Base-by-base conservation (phyloP, 352 stramenopile genomes). In the Phytopythium montanum region DNA sequence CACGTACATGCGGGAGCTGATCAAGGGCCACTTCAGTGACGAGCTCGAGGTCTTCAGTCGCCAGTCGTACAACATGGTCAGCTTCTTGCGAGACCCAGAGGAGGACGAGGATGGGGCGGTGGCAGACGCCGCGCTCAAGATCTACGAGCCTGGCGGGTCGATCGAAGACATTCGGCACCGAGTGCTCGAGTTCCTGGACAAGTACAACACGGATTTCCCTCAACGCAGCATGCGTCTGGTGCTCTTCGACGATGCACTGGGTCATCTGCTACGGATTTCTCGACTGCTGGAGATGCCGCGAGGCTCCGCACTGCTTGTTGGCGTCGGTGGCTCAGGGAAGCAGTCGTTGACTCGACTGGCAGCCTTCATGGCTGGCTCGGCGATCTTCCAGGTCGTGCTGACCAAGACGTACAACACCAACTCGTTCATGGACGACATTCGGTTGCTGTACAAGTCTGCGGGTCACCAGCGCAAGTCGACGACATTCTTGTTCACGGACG, bases 351-450 rank as follows among this genome's bases (percentile, higher is more conserved):
- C 97, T 10, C 82, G 95, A 3, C 77, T 99, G 2, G 95, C 96
- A 29, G 87, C 94, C 19, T 99, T 98, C 67, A 99, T 99, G 72
- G 95, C 92, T 12, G 89, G 94, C 36, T 96, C 94, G 1, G 85
- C 76, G n/a, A 98, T 98, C 65, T 99, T 99, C 69, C 97, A 99
- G 81, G 96, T 99, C 52, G 96, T 97, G 21, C 76, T 99, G 7
- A 99, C 96, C 1, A 99, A 99, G 69, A 97, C 94, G 54, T 99
- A 99, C 85, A 99, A 98, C 66, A 94, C 92, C 28, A 97, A 95
- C 67, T 92, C 94, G 42, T 96, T 99, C 62, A 95, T 99, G 87
- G 97, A 99, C 62, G 97, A 99, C 56, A 91, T 99, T 38, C 85
- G 95, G 2, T 79, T 92, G 34, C 73, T 99, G 64, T 99, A 99